These are phyloP conservation scores for Strigomonas culicis DNA, from an alignment of 208 protist genomes.

Conservation along the genomic window DNA sequence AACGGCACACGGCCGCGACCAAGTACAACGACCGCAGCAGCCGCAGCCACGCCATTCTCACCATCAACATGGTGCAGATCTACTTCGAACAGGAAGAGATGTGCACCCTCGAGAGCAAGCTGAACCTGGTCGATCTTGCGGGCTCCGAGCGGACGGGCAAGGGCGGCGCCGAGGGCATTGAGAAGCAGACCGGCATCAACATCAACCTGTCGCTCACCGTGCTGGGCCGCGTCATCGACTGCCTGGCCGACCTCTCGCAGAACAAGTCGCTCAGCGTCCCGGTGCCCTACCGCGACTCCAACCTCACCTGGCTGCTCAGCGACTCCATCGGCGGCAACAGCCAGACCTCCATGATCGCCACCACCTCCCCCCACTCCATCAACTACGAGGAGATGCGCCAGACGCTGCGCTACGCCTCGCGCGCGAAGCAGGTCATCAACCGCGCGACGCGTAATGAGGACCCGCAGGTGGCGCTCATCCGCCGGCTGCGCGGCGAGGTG, in stretches of 20 bases:
- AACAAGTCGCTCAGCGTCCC: conserved; percentile 34
- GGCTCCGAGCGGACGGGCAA: conserved; percentile 85
- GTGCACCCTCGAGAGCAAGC: conserved; percentile 57
- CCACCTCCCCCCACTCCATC: conserved; percentile 77
- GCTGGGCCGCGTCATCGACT: conserved; percentile 88
- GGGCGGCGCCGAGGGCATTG: conserved; percentile 51
- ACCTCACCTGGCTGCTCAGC: conserved; percentile 87
- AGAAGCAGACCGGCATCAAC: conserved; percentile 75
- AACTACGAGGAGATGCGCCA: conserved; percentile 92
- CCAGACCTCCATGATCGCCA: conserved; percentile 96
- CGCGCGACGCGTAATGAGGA: conserved; percentile 91
- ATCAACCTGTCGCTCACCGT: conserved; percentile 93
- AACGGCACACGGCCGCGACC: conserved; percentile 75
- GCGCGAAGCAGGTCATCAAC: conserved; percentile 92
- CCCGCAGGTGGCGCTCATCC: conserved; percentile 79
- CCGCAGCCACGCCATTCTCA: conserved; percentile 84
- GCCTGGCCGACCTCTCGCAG: conserved; percentile 72
- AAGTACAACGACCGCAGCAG: conserved; percentile 81
- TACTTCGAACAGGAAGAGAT: conserved; percentile 49
- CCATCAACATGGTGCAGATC: conserved; percentile 68
- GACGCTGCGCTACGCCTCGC: conserved; percentile 90
- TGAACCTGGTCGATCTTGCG: conserved; percentile 94
- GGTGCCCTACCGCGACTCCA: conserved; percentile 87
- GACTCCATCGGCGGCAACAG: conserved; percentile 87
- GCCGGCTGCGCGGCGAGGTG: conserved; percentile 64